Base-by-base conservation (phyloP, 1,284 basidiomycete species). In the Microbotryomycetes sp. region DNA sequence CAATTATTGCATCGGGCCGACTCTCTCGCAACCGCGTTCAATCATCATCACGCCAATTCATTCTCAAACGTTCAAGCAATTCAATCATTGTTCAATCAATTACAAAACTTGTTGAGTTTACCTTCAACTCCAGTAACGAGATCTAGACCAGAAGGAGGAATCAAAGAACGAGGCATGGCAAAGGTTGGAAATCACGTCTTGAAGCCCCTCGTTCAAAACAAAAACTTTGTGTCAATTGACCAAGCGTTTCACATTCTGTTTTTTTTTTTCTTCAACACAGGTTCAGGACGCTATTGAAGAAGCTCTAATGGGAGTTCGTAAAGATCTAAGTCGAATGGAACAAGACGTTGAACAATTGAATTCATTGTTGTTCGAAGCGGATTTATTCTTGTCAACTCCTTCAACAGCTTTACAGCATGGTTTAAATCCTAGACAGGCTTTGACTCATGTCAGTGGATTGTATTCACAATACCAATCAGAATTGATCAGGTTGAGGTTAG, bases 271-370 rank as follows among this genome's bases (percentile, higher is more conserved):
- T n/a, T n/a, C n/a, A n/a, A n/a, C 48, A n/a, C 60, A 68, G 46
- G 60, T 67, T 3, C 67, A 69, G 30, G 60, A 67, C 28, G 58
- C 63, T 32, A 56, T 67, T 47, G 67, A 69, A 30, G 65, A 69
- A 42, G 56, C 60, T 0, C 56, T 69, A 4, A 23, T 19, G 6
- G 56, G 31, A 6, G 59, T 69, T 12, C 36, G 67, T 19, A 65
- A 67, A 26, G 65, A 59, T 16, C 46, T 69, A 9, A 59, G 36
- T 3, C 59, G 58, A 50, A 69, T 69, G 67, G 67, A 69, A 30
- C 26, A 22, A 3, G 63, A 63, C 50, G 65, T 69, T 15, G 65
- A 69, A 48, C 31, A 46, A 46, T 48, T 69, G n/a, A 65, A 63
- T 2, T 29, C 48, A n/a, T 55, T 69, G 26, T 16, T 69, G 31